A percentile compares a stretch with the other conserved stretches of the same genome.
These are phyloP conservation scores for Diaporthe eres DNA, from an alignment of 2,329 filamentous ascomycete genomes.

Conservation along the genomic window DNA sequence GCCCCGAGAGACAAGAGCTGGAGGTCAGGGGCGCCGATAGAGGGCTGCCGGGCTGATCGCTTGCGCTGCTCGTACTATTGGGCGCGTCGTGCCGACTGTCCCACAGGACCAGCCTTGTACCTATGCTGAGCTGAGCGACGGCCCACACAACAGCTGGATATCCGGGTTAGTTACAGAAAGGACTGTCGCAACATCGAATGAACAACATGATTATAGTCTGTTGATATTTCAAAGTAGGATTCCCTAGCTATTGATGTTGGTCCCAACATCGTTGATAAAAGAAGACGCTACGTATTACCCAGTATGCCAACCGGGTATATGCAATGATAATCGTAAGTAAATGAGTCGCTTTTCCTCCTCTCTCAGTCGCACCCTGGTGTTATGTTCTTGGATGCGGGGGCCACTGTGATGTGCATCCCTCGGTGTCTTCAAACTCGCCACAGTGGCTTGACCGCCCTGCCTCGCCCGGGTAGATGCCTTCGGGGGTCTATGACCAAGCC, in stretches of 20 bases:
- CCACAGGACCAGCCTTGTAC: neutral
- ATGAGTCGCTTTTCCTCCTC: slow-evolving; percentile 10
- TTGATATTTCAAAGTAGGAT: neutral
- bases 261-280: neutral
- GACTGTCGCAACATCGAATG: neutral
- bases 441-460: neutral
- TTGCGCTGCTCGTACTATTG: slow-evolving; percentile 16
- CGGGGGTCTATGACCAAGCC: neutral
- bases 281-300: slow-evolving; percentile 22
- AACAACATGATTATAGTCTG: neutral
- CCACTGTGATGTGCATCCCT: too few relatives aligned
- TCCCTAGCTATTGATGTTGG: slow-evolving; percentile 1
- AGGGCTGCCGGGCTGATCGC: slow-evolving; percentile 5
- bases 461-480: neutral
- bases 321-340: slow-evolving; percentile 17
- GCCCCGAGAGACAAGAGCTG: neutral
- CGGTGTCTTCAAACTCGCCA: neutral
- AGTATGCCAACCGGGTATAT: slow-evolving; percentile 31
- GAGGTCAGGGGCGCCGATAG: neutral
- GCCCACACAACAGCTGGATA: neutral
- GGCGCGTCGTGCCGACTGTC: neutral
- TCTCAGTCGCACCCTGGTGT: neutral
- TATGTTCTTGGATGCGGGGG: neutral
- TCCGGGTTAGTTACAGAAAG: too few relatives aligned
- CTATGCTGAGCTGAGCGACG: neutral